Evolutionary conservation across 1,139 yeast species (phyloP), one percentile per base, ranked within the genome.

Genomic region (Candida dubliniensis): DNA sequence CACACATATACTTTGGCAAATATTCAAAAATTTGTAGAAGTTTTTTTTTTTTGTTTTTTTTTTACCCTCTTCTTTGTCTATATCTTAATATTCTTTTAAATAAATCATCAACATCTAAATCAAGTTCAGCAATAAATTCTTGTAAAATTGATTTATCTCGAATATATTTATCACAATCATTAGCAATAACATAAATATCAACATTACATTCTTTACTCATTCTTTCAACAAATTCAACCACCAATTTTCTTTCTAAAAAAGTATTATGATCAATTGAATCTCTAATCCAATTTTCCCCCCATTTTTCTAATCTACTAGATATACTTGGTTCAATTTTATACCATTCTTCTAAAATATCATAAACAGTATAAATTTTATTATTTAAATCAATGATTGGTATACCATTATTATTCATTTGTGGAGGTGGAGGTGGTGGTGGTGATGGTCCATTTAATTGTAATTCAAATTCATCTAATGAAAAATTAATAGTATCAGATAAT

Each of bases 331-430:
- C 43, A 23, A 31, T 38, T 23, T 43, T 46, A 34, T 41, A 49
- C 56, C 56, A 53, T 44, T 53, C 56, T 42, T 53, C 54, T 27
- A 50, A 13, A n/a, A 53, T 53, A 40, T 51, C 54, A 43, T 51
- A 52, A 23, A 53, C 53, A 1, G 54, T 49, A 33, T 35, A 43
- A 13, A 49, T 43, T n/a, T 52, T 47, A 37, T 50, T 52, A 35
- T 53, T 50, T 43, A 53, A 41, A 32, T 47, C 54, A 13, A 50
- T 41, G n/a, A 43, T 46, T 13, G 56, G 55, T 1, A 45, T 31
- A 10, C 43, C 44, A 12, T 31, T 29, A 7, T 10, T 15, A 13
- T 38, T 23, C 11, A 14, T 13, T 30, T 25, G 36, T 27, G 36
- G 43, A 27, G 36, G 43, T 30, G 31, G 44, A 8, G 38, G 38